A percentile compares a stretch with the other conserved stretches of the same genome.
phyloP scores from a whole-genome alignment of 768 basidiomycete species.

The Phylloporus sp. region DNA sequence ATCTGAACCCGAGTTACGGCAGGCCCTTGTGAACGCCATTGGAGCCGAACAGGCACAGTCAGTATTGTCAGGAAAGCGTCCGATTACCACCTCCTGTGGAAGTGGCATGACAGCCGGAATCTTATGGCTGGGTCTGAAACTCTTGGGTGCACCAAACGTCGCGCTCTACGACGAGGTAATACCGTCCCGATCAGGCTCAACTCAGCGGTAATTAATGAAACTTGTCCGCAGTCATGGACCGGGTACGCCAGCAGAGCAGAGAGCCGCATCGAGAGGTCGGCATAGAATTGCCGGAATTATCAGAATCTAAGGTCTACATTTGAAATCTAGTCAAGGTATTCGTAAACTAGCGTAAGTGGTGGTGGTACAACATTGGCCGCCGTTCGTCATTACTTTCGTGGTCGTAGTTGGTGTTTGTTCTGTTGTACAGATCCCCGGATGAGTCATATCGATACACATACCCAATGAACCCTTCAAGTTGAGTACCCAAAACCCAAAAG shows the following conservation, averaged over 20 bases:
- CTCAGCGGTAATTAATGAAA: conserved; percentile 15
- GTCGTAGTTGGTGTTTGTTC: conserved; percentile 11
- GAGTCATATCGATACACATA: conserved; percentile 22
- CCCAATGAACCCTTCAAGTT: conserved; percentile 13
- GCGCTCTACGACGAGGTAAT: conserved; percentile 96
- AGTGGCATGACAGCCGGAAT: conserved; percentile 98
- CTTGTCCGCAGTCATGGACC: conserved; percentile 76
- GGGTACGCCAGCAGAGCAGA: conserved; percentile 79
- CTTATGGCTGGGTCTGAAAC: conserved; percentile 86
- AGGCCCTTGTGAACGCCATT: conserved; percentile 57
- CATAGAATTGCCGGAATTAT: conserved; percentile 9
- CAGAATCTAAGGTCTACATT: conserved; percentile 7
- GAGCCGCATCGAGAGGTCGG: conserved; percentile 64
- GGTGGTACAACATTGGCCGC: conserved; percentile 28
- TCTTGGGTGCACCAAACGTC: conserved; percentile 55
- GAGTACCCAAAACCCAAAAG: conserved; percentile 12
- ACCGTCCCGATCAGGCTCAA: conserved; percentile 20
- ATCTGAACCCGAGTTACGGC: conserved; percentile 50
- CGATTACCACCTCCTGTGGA: conserved; percentile 78
- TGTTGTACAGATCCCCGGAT: conserved; percentile 13
- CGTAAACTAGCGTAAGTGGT: conserved; percentile 21
- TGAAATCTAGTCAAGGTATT: conserved; percentile 8
- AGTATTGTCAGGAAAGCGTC: conserved; percentile 54
- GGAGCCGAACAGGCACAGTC: conserved; percentile 52
- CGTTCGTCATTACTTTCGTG: conserved; percentile 14